Percentiles rank a stretch among this genome's conserved stretches.
Conservation (phyloP, 306 rosid species). For the Begonia peltatifolia region DNA sequence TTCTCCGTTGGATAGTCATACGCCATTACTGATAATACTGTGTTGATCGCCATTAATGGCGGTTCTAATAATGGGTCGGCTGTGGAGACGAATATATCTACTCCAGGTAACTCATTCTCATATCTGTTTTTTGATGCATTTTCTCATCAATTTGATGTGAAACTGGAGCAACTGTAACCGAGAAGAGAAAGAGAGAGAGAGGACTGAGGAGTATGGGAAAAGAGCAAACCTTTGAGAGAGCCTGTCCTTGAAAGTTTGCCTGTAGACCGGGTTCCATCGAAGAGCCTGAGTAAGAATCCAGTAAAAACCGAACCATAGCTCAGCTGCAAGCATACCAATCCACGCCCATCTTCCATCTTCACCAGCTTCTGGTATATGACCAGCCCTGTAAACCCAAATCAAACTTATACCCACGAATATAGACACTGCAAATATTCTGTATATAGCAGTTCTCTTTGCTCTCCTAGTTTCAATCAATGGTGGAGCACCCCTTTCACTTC, state of each 20-base stretch:
- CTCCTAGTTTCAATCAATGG: constrained; percentile 48
- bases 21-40: constrained; percentile 64
- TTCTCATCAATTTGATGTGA: too few relatives aligned
- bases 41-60: constrained; percentile 57
- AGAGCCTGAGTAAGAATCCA: constrained; percentile 59
- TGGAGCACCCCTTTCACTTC: neutral
- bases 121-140: constrained; percentile 17
- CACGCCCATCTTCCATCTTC: constrained; percentile 34
- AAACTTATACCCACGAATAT: constrained; percentile 37
- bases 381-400: constrained; percentile 53
- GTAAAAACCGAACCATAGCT: constrained; percentile 76
- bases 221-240: constrained; percentile 45
- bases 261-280: constrained; percentile 45
- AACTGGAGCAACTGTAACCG: neutral
- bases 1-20: constrained; percentile 64
- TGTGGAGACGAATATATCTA: constrained; percentile 78
- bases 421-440: constrained; percentile 32
- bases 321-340: constrained; percentile 51
- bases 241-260: constrained; percentile 36
- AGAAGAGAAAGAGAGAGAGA: neutral
- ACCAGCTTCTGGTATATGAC: constrained; percentile 17
- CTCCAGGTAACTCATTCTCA: constrained; percentile 35
- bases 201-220: too few relatives aligned
- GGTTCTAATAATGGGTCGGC: constrained; percentile 72
- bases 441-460: constrained; percentile 22